Evolutionary conservation across 75 land plant species (phyloP).

Genomic region (Sequoia sempervirens): DNA sequence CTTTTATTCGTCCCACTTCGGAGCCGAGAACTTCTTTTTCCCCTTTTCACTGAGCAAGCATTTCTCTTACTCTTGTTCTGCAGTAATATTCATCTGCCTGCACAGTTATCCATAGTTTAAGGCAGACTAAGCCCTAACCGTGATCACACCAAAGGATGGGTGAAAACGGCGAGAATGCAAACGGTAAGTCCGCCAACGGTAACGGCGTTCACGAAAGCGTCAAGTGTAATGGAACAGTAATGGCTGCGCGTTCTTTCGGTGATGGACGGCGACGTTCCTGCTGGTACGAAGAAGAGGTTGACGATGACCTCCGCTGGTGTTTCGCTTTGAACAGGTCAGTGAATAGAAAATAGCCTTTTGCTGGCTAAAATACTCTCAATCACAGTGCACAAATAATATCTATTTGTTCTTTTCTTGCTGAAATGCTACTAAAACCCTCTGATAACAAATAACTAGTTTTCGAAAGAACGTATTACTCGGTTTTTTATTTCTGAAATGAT

Average conservation of each 20-base stretch:
- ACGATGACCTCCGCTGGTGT: conserved; percentile 47
- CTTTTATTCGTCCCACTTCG: neutral
- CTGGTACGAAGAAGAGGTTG: conserved; percentile 73
- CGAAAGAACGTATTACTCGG: no score
- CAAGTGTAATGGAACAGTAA: neutral
- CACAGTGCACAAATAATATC: neutral
- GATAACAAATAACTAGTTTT: neutral
- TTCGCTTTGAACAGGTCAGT: conserved; percentile 49
- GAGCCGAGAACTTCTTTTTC: neutral
- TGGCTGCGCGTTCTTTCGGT: neutral
- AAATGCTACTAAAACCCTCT: neutral
- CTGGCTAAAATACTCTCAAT: neutral
- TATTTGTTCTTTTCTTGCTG: neutral
- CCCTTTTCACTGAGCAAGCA: neutral
- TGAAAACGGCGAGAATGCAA: conserved; percentile 1
- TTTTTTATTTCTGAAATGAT: neutral
- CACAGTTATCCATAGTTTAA: neutral
- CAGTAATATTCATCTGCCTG: neutral
- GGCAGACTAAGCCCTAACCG: neutral
- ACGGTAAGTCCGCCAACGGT: neutral
- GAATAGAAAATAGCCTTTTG: neutral
- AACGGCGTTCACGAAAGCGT: neutral
- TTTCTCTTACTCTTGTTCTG: neutral
- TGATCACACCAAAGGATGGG: neutral
- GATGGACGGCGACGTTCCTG: conserved; percentile 29